Evolutionary conservation across 139 green algal species (phyloP).

Genomic region (Tetraselmis striata): DNA sequence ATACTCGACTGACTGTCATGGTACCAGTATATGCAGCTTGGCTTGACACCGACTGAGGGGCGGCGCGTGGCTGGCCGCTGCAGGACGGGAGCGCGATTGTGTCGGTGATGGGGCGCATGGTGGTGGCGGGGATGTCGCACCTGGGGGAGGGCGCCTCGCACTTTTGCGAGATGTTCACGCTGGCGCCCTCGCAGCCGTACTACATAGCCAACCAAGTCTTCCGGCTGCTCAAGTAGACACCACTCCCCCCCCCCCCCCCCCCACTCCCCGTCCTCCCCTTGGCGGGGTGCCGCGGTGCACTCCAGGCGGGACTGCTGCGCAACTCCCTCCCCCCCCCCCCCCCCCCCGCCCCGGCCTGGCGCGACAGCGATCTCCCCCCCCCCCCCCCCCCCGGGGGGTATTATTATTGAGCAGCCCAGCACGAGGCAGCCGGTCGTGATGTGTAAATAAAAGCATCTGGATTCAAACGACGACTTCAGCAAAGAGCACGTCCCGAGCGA

Average conservation of each 20-base stretch:
- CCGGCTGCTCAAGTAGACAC: not conserved
- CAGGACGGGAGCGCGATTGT: conserved; percentile 7
- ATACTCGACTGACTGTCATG: not conserved
- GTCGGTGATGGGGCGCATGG: conserved; percentile 1
- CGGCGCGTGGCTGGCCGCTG: not conserved
- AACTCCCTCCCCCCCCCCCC: too few species aligned
- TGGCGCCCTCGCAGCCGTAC: not conserved
- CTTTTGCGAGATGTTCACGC: not conserved
- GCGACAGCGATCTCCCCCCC: too few species aligned
- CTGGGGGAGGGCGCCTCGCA: not conserved
- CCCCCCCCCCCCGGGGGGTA: too few species aligned
- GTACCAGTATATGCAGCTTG: not conserved
- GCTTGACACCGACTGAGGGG: not conserved
- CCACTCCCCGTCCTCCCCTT: too few species aligned
- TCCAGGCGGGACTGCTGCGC: too few species aligned
- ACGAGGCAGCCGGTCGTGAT: too few species aligned
- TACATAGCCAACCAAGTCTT: not conserved
- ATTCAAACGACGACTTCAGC: too few species aligned
- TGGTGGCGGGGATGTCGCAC: not conserved
- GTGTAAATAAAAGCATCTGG: too few species aligned
- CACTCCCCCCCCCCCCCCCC: not conserved
- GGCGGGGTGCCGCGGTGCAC: not conserved
- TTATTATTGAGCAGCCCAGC: too few species aligned
- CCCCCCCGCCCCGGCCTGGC: too few species aligned
- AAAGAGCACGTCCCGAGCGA: too few species aligned